Base-by-base conservation (phyloP, 2,329 filamentous ascomycete species). In the Stylonectria norvegica region DNA sequence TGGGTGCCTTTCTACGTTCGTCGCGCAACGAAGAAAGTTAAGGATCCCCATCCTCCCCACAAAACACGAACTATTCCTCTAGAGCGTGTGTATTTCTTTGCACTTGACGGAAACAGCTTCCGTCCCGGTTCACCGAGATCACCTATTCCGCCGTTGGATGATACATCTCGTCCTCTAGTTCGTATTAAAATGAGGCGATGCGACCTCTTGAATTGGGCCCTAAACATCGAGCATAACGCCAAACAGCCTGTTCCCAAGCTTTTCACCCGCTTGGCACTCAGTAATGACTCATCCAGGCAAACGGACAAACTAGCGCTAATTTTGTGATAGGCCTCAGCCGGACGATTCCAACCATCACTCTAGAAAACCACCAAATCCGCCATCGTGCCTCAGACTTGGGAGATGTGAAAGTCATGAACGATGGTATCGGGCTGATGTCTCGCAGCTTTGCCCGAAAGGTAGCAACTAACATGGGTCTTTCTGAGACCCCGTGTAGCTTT, bases 341-440 rank as follows among this genome's bases (percentile, higher is more conserved):
- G 34, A 79, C 76, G 0, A 58, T 44, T 1, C 66, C 74, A 2
- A 70, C 73, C 0, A 42, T 77, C 0, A 53, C 70, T 0, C 62
- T 83, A 2, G 58, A 72, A 5, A 57, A 53, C 0, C 17, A 61
- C 1, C 71, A 81, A 40, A 77, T 83, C 22, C 31, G 37, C 6
- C 47, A 50, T 20, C 52, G 40, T 3, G 38, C 45, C 1, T 35
- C 25, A 51, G 48, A 15, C 60, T 69, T 22, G 50, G 48, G 6
- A 4, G 9, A 20, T 4, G 45, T 55, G 0, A 63, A 70, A 6
- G 69, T 76, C 1, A 83, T 85, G 79, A 83, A 82, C 32, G 80
- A 85, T 39, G 81, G 86, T 0, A 83, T 86, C 31, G 78, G 72
- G 0, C 65, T 65, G 3, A 83, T 89, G 49, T 90, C 86, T 0